These are phyloP conservation scores for Nicotiana knightiana DNA, from an alignment of 257 asterid species.

Conservation along the genomic window DNA sequence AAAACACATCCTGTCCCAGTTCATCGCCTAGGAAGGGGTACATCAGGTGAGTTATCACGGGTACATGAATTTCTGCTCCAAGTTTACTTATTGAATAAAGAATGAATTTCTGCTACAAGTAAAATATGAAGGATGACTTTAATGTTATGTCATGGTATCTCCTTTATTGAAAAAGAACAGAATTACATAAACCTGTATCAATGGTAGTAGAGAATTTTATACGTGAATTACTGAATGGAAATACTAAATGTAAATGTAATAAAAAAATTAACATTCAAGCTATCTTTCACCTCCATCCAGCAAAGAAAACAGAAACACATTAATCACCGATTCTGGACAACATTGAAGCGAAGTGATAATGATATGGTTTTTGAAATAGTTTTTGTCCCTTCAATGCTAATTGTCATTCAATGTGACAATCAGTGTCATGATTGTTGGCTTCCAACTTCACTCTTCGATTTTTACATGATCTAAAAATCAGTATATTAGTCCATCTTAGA, in stretches of 20 bases:
- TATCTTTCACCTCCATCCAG: neutral
- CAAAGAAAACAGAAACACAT: neutral
- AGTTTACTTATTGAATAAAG: neutral
- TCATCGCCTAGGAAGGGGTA: slow-evolving; percentile 98
- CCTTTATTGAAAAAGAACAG: neutral
- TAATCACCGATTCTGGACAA: neutral
- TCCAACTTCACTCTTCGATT: neutral
- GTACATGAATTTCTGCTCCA: slow-evolving; percentile 14
- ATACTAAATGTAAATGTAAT: neutral
- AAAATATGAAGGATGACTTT: neutral
- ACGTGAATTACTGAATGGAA: neutral
- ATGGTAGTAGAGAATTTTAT: neutral
- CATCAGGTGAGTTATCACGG: slow-evolving; percentile 60
- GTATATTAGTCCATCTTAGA: neutral
- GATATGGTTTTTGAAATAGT: neutral
- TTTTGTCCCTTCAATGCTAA: neutral
- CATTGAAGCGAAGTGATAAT: neutral
- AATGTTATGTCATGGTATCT: neutral
- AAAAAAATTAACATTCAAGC: neutral
- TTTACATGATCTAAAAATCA: neutral
- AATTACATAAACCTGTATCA: neutral
- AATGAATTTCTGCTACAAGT: neutral
- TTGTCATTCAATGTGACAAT: neutral
- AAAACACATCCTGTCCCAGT: slow-evolving; percentile 78
- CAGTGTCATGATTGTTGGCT: neutral